Conservation (phyloP, 345 rosid species). For the Moringa oleifera region DNA sequence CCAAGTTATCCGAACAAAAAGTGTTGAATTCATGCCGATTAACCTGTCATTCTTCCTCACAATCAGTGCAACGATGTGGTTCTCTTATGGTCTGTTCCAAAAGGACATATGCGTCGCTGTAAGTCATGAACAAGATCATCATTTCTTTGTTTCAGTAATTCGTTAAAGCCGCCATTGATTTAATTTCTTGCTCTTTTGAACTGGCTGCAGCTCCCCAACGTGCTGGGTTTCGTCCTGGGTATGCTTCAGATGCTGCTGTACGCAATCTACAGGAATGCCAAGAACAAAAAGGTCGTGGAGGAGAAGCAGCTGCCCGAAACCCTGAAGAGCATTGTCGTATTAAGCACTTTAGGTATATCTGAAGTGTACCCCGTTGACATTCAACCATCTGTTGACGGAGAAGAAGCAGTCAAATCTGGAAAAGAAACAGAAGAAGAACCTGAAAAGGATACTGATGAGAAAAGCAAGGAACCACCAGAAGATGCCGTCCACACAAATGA, state of each 20-base stretch:
- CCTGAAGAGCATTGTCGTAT: constrained; percentile 26
- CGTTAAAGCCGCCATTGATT: neutral
- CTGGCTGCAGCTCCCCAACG: constrained; percentile 58
- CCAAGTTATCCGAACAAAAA: constrained; percentile 62
- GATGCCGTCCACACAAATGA: no score
- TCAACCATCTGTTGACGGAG: no score
- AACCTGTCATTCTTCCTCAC: constrained; percentile 76
- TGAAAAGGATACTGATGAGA: constrained; percentile 15
- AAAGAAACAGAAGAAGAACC: neutral
- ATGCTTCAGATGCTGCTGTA: constrained; percentile 67
- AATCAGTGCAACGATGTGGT: constrained; percentile 76
- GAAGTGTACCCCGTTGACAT: constrained; percentile 24
- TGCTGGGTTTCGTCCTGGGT: constrained; percentile 68
- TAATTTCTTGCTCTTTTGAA: neutral
- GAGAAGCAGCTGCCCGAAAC: constrained; percentile 31
- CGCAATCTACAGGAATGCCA: constrained; percentile 39
- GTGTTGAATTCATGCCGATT: constrained; percentile 96
- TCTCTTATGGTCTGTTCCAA: constrained; percentile 57
- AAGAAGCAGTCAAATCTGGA: constrained; percentile 1
- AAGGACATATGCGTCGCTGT: constrained; percentile 72
- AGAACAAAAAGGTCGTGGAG: constrained; percentile 13
- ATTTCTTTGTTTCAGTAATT: no score
- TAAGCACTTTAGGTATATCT: constrained; percentile 31
- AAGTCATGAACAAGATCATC: constrained; percentile 18
- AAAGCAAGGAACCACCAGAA: constrained; percentile 16